Evolutionary conservation across 129 eudicot genomes (phyloP), one percentile per base, ranked within the genome.

Genomic region (Apium graveolens): DNA sequence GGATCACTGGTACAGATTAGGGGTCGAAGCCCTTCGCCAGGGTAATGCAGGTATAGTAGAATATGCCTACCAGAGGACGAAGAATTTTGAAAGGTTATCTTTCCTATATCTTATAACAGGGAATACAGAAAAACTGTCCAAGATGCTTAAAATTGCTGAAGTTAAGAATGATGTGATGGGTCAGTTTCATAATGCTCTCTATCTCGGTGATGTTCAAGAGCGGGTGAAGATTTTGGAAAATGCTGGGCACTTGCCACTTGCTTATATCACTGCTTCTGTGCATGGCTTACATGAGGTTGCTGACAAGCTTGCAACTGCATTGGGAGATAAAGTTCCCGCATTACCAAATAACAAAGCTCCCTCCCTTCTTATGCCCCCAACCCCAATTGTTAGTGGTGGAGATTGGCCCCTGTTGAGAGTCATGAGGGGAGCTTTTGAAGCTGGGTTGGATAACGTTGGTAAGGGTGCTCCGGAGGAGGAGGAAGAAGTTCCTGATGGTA

Each of bases 401-500:
- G 90, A 86, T 79, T 86, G 90, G 90, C 90, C 90, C 9, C 57
- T 86, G 21, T 66, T 86, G 74, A 86, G 66, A 82, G 90, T 86
- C 41, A 81, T 80, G 34, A 81, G 65, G 65, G 85, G 90, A 24
- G 76, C 84, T 32, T 86, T 86, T 44, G 85, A 86, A 51, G 84
- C 83, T 32, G 80, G 84, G 45, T 85, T 86, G 72, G 87, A 83
- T 45, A 83, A 81, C 75, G 20, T 73, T 26, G 85, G 74, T 26
- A 75, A 69, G 77, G 84, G 77, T 55, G 85, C 73, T 44, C 49
- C 51, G 2, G 88, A 85, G 31, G 88, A 87, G 31, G 80, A 85
- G 38, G 91, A 83, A 62, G 91, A 88, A 18, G 89, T 78, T 31
- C 85, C 85, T 31, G 91, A 78, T 83, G 87, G 82, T 49, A 88